Conservation (phyloP, 805 yeast species). For the Zygosaccharomyces kombuchaensis region DNA sequence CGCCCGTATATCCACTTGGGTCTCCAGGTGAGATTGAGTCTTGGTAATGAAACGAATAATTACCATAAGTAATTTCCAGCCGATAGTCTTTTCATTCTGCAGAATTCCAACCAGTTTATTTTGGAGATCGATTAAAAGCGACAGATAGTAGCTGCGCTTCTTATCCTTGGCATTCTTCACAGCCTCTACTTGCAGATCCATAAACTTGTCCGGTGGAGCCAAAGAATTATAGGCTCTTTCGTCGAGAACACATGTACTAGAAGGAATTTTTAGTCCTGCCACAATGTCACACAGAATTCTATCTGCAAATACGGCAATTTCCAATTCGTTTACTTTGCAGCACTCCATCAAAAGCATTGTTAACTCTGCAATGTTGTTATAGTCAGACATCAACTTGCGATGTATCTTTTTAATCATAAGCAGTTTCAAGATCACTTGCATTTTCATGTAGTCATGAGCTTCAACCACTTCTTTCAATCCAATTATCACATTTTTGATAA, state of each 20-base stretch:
- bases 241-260: conserved; percentile 51
- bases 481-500: conserved; percentile 42
- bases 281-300: conserved; percentile 44
- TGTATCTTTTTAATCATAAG: conserved; percentile 56
- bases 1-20: conserved; percentile 39
- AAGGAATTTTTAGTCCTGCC: conserved; percentile 45
- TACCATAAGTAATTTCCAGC: conserved; percentile 55
- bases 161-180: conserved; percentile 59
- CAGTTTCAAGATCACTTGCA: conserved; percentile 61
- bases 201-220: conserved; percentile 56
- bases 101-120: conserved; percentile 29
- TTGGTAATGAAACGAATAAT: conserved; percentile 48
- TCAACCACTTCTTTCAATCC: conserved; percentile 48
- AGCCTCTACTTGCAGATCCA: conserved; percentile 55
- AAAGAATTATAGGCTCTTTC: conserved; percentile 39
- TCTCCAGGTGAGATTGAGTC: conserved; percentile 52
- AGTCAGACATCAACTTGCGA: conserved; percentile 55
- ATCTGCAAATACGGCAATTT: conserved; percentile 53
- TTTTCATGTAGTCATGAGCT: conserved; percentile 46
- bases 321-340: conserved; percentile 49
- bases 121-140: conserved; percentile 43
- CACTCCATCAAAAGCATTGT: conserved; percentile 51
- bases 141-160: conserved; percentile 45
- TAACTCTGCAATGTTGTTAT: conserved; percentile 45
- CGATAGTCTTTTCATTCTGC: conserved; percentile 16